These are phyloP conservation scores for Penicillium aurantiogriseum DNA, from an alignment of 2,329 filamentous ascomycete species.

Conservation along the genomic window DNA sequence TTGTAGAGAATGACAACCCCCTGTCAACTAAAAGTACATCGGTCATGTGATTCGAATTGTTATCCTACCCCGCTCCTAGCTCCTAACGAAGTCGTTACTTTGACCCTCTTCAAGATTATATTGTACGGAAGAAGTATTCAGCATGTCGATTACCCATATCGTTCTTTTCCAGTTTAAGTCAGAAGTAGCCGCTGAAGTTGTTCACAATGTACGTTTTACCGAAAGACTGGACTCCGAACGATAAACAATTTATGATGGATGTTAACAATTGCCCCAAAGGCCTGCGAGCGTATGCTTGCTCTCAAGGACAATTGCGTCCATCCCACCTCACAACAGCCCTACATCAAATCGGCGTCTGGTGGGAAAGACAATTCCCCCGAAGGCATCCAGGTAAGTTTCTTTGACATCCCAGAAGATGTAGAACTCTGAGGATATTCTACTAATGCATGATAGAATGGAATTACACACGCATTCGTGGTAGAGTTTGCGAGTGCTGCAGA, in stretches of 20 bases:
- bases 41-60: not conserved
- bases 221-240: not conserved
- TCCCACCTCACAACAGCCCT: constrained; percentile 57
- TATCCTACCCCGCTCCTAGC: not conserved
- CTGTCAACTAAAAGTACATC: not conserved
- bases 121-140: not conserved
- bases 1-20: not conserved
- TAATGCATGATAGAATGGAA: constrained; percentile 48
- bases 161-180: constrained; percentile 67
- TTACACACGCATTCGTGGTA: constrained; percentile 68
- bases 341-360: constrained; percentile 59
- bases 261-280: constrained; percentile 37
- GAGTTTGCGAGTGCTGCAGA: constrained; percentile 65
- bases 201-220: constrained; percentile 54
- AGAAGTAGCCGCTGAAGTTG: constrained; percentile 46
- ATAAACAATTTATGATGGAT: not conserved
- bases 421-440: not conserved
- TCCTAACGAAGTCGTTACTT: not conserved
- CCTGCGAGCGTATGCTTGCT: constrained; percentile 56
- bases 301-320: constrained; percentile 61
- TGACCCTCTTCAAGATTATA: not conserved
- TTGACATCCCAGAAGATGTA: not conserved
- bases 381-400: constrained; percentile 54
- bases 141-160: constrained; percentile 67
- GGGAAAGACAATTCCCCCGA: constrained; percentile 64